Base-by-base conservation (phyloP, 148 eudicot genomes). In the Heliamphora exappendiculata region DNA sequence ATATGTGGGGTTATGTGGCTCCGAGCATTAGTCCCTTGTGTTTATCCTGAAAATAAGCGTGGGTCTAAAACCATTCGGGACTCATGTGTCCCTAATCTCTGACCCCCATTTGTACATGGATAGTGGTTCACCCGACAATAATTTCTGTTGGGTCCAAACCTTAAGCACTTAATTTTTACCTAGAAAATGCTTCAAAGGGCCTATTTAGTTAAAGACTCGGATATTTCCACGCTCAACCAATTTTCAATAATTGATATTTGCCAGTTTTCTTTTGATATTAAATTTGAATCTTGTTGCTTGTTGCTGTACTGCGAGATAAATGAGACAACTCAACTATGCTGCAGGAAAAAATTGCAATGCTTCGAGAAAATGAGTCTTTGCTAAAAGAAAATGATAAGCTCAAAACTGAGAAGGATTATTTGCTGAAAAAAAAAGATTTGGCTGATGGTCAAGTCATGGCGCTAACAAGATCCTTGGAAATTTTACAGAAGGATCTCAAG, bases 311-410 rank as follows among this genome's bases (percentile, higher is more conserved):
- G 73, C 64, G 11, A 69, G n/a, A 24, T 79, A 28, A 55, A 41
- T 73, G 66, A 82, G 53, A 41, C 72, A 63, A n/a, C 31, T 68
- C 6, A 73, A 37, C 49, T 47, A 22, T 81, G 63, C 67, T 87
- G 84, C 87, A 95, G 99, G 99, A 95, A 82, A 95, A 92, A 84
- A 78, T 95, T 64, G 82, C 94, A 57, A 90, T 94, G 91, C 88
- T 92, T 76, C 84, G 86, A 79, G 91, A 89, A 76, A 89, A 86
- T 65, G 97, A 94, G 70, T 81, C 88, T 47, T 84, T 95, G 80
- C 70, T 64, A 51, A 91, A 91, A 83, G 94, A 86, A 62, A 91
- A 81, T 67, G 87, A 86, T 64, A 88, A 64, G 77, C 86, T 89
- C 60, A 84, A 82, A 72, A 79, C 72, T 70, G 91, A 92, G 73